A percentile compares a stretch with the other conserved stretches of the same genome.
These are phyloP conservation scores for Colletotrichum limetticola DNA, from an alignment of 2,329 filamentous ascomycete species.

Conservation along the genomic window DNA sequence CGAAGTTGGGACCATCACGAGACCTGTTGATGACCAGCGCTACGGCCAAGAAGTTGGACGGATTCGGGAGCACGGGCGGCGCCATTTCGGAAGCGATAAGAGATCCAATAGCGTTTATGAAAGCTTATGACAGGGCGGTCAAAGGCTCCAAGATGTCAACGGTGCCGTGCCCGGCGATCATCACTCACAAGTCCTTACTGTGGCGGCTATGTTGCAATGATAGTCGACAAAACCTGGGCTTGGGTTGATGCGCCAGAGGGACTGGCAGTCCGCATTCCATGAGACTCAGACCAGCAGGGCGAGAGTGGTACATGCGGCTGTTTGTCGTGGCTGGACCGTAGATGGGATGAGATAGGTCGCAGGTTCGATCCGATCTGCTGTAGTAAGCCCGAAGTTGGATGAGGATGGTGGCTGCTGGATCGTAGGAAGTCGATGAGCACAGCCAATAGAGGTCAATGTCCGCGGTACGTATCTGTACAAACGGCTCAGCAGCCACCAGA, in stretches of 20 bases:
- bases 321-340: neutral
- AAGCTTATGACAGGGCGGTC: neutral
- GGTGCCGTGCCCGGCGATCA: constrained; percentile 1
- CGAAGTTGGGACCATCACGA: constrained; percentile 81
- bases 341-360: neutral
- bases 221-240: neutral
- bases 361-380: neutral
- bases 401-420: neutral
- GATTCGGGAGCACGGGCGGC: constrained; percentile 59
- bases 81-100: constrained; percentile 50
- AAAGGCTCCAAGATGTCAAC: neutral
- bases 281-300: neutral
- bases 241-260: neutral
- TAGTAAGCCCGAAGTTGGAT: neutral
- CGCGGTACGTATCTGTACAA: neutral
- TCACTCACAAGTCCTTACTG: neutral
- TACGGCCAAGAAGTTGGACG: constrained; percentile 73
- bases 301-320: neutral
- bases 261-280: neutral
- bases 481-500: neutral
- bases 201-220: neutral
- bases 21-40: constrained; percentile 80
- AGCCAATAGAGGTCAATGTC: neutral
- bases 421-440: neutral
- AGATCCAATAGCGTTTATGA: neutral